Evolutionary conservation across 2,329 filamentous ascomycete species (phyloP).

Genomic region (Chrysoporthe austroafricana): DNA sequence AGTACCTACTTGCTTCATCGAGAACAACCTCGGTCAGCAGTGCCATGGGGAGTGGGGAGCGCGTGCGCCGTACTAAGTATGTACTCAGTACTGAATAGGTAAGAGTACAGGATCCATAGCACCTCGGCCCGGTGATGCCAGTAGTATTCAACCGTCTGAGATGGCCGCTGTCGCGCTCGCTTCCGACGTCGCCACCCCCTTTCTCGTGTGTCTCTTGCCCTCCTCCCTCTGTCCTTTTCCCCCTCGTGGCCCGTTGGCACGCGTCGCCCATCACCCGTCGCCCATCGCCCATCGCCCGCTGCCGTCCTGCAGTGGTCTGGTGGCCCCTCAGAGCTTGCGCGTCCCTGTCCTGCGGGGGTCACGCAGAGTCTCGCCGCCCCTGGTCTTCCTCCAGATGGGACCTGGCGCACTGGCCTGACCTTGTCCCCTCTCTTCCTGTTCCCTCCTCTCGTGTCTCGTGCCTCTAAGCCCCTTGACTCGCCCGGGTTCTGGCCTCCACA

Average conservation of each 20-base stretch:
- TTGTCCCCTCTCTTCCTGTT: neutral
- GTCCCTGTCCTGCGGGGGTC: constrained; percentile 4
- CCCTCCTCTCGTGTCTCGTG: no score
- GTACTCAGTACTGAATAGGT: no score
- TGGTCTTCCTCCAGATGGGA: neutral
- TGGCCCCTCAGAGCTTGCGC: constrained; percentile 1
- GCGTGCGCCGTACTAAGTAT: no score
- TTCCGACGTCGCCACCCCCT: neutral
- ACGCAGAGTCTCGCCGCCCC: neutral
- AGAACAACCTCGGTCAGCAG: no score
- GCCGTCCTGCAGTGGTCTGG: neutral
- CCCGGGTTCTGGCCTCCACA: neutral
- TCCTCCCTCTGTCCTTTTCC: neutral
- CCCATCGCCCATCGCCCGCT: neutral
- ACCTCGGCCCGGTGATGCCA: neutral
- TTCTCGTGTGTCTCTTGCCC: neutral
- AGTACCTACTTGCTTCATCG: no score
- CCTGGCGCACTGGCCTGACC: neutral
- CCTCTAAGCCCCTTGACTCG: neutral
- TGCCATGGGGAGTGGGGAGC: no score
- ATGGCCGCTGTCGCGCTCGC: neutral
- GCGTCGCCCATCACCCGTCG: neutral
- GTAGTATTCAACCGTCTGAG: neutral
- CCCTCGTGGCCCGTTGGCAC: neutral
- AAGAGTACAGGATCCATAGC: neutral